Evolutionary conservation across 352 stramenopile genomes (phyloP), one percentile per base, ranked within the genome.

Genomic region (Peronosclerospora sorghi): DNA sequence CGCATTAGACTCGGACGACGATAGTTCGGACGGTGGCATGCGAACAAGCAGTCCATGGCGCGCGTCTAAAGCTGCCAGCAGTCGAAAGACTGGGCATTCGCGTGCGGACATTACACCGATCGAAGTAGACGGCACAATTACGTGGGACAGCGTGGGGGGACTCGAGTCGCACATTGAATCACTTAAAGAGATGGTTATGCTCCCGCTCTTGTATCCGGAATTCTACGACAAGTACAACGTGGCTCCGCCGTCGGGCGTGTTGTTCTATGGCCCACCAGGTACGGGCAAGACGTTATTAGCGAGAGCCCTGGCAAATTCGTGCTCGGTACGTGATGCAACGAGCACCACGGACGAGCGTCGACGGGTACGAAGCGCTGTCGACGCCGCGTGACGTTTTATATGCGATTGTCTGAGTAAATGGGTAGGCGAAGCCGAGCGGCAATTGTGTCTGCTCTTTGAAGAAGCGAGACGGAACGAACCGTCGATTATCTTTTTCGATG

Each of bases 401-500:
- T 97, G 86, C 4, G 85, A 96, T 51, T 95, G 83, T 32, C 35
- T n/a, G n/a, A n/a, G n/a, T 95, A 96, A 95, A 48, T 97, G 85
- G 85, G 85, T 96, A 20, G 88, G 88, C 13, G 88, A 97, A 67
- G 85, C 83, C 4, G 88, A 97, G 53, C 68, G n/a, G 84, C 83
- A 96, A 51, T 56, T 97, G 21, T 73, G 88, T 1, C 46, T 96
- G 14, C 57, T 97, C 1, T 97, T 97, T 51, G 87, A 95, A 54
- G 83, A 96, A 52, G 81, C 81, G 2, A 89, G 83, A 34, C 71
- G 72, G 5, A 89, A 93, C 32, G 58, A 96, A 57, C 87, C 88
- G 1, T 94, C 87, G 1, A 96, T 97, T 41, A 96, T 97, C 41
- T 97, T 97, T 56, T 96, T 97, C 35, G 89, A 97, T 45, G 89